phyloP scores from a whole-genome alignment of 805 yeast genomes.

The Wickerhamomyces silvicola region DNA sequence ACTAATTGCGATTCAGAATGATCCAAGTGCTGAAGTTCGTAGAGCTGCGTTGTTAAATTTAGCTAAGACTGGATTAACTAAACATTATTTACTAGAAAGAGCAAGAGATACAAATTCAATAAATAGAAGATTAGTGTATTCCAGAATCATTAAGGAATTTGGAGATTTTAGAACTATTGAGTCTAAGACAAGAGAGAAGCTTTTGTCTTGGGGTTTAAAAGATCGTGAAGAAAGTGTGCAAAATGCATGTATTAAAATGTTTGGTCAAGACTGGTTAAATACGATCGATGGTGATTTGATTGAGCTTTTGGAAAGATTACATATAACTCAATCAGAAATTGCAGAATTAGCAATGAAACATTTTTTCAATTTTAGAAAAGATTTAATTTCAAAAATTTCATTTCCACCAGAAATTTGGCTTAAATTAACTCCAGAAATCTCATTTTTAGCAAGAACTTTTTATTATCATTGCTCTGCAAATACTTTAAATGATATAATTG shows the following conservation, averaged over 20 bases:
- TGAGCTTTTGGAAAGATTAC: conserved; percentile 63
- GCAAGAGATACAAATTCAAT: conserved; percentile 73
- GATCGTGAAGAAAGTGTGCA: conserved; percentile 78
- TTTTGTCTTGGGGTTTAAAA: conserved; percentile 78
- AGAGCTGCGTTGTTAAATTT: conserved; percentile 75
- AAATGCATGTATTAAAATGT: conserved; percentile 64
- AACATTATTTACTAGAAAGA: conserved; percentile 61
- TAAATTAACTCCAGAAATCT: conserved; percentile 63
- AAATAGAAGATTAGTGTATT: conserved; percentile 67
- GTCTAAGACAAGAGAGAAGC: conserved; percentile 50
- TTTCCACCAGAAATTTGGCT: conserved; percentile 68
- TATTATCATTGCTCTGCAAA: conserved; percentile 57
- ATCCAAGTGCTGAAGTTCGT: conserved; percentile 83
- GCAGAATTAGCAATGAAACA: conserved; percentile 63
- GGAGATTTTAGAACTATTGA: conserved; percentile 55
- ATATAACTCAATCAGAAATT: conserved; percentile 58
- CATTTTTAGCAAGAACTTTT: conserved; percentile 64
- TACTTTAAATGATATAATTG: conserved; percentile 48
- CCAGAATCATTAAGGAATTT: conserved; percentile 60
- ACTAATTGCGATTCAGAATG: conserved; percentile 57
- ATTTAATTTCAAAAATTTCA: conserved; percentile 49
- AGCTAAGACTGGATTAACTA: conserved; percentile 45
- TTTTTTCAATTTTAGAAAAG: conserved; percentile 57
- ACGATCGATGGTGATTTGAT: conserved; percentile 62
- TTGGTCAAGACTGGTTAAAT: conserved; percentile 67